Evolutionary conservation across 2,329 filamentous ascomycete genomes (phyloP), one percentile per base, ranked within the genome.

Genomic region (Pezicula neosporulosa): DNA sequence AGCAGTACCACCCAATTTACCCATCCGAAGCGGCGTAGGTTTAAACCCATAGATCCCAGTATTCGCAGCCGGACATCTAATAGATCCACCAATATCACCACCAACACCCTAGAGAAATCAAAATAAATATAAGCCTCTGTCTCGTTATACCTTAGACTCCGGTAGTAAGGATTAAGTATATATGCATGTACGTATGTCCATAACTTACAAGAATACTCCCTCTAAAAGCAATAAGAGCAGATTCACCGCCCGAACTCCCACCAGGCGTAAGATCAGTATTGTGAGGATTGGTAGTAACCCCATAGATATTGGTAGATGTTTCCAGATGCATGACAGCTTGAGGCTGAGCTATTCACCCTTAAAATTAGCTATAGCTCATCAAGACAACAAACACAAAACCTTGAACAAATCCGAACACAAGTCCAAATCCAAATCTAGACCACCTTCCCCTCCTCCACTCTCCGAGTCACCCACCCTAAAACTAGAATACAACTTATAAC

Each of bases 161-260:
- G 3, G 3, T 24, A 24, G 24, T 24, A 24, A 24, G 21, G n/a
- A n/a, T n/a, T n/a, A n/a, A n/a, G n/a, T n/a, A n/a, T n/a, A n/a
- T n/a, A n/a, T n/a, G n/a, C n/a, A n/a, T n/a, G n/a, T n/a, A n/a
- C n/a, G n/a, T n/a, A n/a, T n/a, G n/a, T n/a, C n/a, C n/a, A n/a
- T n/a, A 21, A 44, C 54, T 47, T 21, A 56, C 71, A 4, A 76
- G 36, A 3, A 71, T 54, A 18, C 70, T 72, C 16, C 73, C 73
- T 3, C 71, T 63, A 35, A 73, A 65, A 3, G 69, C 72, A 2
- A 75, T 44, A 1, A 75, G 57, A 0, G 73, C 72, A 48, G 75
- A 81, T 63, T 87, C 83, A 9, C 85, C 85, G 10, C 85, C 85
- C 0, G 78, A 80, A 8, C 75, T 79, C 3, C 85, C 84, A 9